Conservation (phyloP, 441 rosid species). For the Macaranga tanarius region DNA sequence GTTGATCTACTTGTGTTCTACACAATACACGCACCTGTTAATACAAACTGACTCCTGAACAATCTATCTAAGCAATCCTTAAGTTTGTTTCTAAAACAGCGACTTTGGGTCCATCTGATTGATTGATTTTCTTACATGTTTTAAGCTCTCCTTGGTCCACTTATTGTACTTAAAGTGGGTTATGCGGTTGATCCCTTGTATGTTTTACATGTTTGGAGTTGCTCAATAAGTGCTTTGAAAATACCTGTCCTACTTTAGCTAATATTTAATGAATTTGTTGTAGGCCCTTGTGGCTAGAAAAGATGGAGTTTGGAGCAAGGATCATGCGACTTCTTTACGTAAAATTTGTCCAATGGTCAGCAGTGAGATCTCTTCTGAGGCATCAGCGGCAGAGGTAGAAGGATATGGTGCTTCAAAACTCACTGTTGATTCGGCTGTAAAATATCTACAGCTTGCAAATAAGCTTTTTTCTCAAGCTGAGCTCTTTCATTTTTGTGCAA, state of each 20-base stretch:
- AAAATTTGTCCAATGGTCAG: constrained; percentile 98
- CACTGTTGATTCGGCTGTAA: constrained; percentile 98
- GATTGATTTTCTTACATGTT: neutral
- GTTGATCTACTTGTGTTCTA: neutral
- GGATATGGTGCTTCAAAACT: constrained; percentile 99
- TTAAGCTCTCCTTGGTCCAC: neutral
- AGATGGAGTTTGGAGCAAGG: constrained; percentile 99
- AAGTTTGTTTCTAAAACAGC: neutral
- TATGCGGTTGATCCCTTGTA: neutral
- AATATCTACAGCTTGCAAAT: constrained; percentile 93
- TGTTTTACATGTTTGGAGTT: neutral
- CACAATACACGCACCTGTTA: neutral
- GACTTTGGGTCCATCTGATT: neutral
- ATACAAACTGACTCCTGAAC: neutral
- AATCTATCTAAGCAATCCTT: neutral
- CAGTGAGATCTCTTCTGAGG: constrained; percentile 82
- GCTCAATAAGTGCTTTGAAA: neutral
- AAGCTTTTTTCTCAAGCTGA: constrained; percentile 98
- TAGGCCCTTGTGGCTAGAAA: constrained; percentile 98
- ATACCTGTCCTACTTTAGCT: constrained; percentile 8
- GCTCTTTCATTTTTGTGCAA: constrained; percentile 96
- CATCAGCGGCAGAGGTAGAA: constrained; percentile 99
- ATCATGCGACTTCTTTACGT: constrained; percentile 77
- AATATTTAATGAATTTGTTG: constrained; percentile 22
- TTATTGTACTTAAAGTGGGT: neutral